Base-by-base conservation (phyloP, 192 early-diverging fungal genomes). In the Backusella luteola region DNA sequence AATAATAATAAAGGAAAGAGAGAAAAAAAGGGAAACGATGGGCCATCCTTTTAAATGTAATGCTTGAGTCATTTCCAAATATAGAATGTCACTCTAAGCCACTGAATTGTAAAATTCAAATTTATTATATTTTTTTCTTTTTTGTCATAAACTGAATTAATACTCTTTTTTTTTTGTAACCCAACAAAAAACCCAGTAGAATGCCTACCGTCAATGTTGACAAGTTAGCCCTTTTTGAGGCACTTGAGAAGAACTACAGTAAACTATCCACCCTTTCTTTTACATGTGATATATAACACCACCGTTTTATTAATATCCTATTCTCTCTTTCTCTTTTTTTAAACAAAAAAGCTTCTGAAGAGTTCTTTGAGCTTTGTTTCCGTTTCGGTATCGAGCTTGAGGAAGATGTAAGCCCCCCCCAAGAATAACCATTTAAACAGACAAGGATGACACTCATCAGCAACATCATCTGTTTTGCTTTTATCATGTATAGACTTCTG, bases 331-430 rank as follows among this genome's bases (percentile, higher is more conserved):
- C 63, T 32, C 17, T 23, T 46, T 19, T 49, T 49, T 44, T 14
- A 17, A 6, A 52, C 23, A 46, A 6, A 67, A 8, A 77, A 94
- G 91, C 91, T 41, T 86, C 87, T 73, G 91, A 94, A 59, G 92
- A 96, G 80, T 98, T 99, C 89, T 89, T 93, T 84, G 98, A 99
- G 85, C 90, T 99, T 68, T 98, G 98, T 84, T 99, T 99, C 87
- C 93, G 96, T 82, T 98, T 96, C 84, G 98, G 98, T 73, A 96
- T 99, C 77, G 98, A 99, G 88, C 88, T 99, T 44, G 98, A 99
- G 77, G 98, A 99, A 82, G 96, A 97, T 84, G 93, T 94, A 89
- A 68, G 88, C 36, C 3, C 70, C 11, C 29, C 42, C 14, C 42
- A 6, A 32, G n/a, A 42, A 70, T 53, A 17, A 8, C 19, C 44